Percentiles rank a stretch among this genome's conserved stretches.
Conservation (phyloP, 257 asterid genomes). For the Paulownia fortunei region DNA sequence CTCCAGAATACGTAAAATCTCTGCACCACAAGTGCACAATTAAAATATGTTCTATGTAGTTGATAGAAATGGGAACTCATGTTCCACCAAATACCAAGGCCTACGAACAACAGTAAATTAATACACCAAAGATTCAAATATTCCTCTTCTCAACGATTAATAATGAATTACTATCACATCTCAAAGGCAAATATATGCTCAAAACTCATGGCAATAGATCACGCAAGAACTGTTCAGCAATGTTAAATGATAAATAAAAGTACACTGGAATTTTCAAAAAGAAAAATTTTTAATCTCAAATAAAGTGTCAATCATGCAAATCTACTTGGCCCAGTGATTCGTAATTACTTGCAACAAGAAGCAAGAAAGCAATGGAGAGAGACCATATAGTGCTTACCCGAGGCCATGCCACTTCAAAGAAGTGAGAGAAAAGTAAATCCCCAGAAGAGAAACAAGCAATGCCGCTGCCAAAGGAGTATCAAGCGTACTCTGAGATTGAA, state of each 20-base stretch:
- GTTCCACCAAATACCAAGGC: not conserved
- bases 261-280: not conserved
- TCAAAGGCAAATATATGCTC: not conserved
- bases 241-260: not conserved
- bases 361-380: conserved; percentile 13
- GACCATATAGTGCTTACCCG: conserved; percentile 43
- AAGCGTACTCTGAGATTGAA: conserved; percentile 70
- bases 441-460: conserved; percentile 53
- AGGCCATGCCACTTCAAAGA: conserved; percentile 41
- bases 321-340: not conserved
- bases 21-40: conserved; percentile 42
- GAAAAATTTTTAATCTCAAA: no score
- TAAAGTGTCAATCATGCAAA: not conserved
- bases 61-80: conserved; percentile 2
- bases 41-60: conserved; percentile 14
- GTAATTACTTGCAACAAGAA: conserved; percentile 18
- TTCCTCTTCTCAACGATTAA: not conserved
- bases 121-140: not conserved
- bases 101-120: not conserved
- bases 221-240: not conserved
- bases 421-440: conserved; percentile 44
- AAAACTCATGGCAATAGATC: conserved; percentile 14
- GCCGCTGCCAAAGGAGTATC: conserved; percentile 69
- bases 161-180: not conserved
- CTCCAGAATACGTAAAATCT: conserved; percentile 45